These are phyloP conservation scores for Bocquillonia castaneifolia DNA, from an alignment of 441 rosid genomes.

Conservation along the genomic window DNA sequence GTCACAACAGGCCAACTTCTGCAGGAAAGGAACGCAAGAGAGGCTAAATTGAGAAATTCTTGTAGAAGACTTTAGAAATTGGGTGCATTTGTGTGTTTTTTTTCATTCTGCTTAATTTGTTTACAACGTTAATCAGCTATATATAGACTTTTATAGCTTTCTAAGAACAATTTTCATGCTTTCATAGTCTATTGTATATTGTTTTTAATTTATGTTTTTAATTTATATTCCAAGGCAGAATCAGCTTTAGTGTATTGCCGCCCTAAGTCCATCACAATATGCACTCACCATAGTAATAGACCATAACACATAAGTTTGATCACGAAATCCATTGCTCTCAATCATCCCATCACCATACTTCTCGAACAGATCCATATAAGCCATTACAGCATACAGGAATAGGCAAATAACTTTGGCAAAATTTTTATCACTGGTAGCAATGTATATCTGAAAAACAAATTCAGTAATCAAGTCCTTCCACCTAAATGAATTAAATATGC, in stretches of 20 bases:
- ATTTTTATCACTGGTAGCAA: constrained; percentile 71
- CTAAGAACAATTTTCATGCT: no score
- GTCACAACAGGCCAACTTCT: no score
- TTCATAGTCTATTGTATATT: no score
- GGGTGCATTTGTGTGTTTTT: no score
- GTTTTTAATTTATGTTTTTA: no score
- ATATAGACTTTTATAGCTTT: no score
- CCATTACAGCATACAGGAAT: constrained; percentile 78
- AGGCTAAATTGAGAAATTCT: no score
- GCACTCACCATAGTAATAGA: constrained; percentile 77
- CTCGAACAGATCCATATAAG: constrained; percentile 87
- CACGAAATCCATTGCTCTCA: constrained; percentile 91
- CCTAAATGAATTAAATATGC: constrained; percentile 48
- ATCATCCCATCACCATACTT: constrained; percentile 92
- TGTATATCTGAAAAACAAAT: constrained; percentile 81
- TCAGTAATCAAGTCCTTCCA: constrained; percentile 94
- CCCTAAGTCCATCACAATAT: constrained; percentile 92
- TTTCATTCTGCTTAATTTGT: no score
- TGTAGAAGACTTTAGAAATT: no score
- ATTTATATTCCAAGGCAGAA: constrained; percentile 61
- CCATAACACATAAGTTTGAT: constrained; percentile 94
- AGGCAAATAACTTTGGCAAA: constrained; percentile 85
- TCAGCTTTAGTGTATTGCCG: constrained; percentile 87
- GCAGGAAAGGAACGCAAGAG: no score
- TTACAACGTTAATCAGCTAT: no score